Evolutionary conservation across 1,284 basidiomycete species (phyloP).

Genomic region (Abortiporus biennis): DNA sequence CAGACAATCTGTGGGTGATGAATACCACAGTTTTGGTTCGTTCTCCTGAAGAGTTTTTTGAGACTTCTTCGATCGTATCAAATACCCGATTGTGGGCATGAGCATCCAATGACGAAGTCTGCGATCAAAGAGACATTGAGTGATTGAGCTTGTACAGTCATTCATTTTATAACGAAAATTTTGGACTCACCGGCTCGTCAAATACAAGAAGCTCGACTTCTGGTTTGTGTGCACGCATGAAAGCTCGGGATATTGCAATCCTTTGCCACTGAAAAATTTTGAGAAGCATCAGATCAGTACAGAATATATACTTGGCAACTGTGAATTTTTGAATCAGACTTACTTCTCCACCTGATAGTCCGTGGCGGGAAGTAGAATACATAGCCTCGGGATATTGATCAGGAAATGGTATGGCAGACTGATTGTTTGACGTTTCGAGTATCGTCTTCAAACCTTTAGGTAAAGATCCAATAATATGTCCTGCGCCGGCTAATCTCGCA

Average conservation of each 20-base stretch:
- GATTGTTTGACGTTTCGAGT: conserved; percentile 39
- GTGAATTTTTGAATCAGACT: too few relatives aligned
- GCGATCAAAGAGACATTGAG: conserved; percentile 9
- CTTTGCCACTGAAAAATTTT: conserved; percentile 66
- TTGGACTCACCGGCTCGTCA: conserved; percentile 66
- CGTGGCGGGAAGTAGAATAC: conserved; percentile 40
- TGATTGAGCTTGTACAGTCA: conserved; percentile 2
- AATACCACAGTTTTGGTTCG: conserved; percentile 71
- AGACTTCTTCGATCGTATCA: conserved; percentile 60
- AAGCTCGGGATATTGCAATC: conserved; percentile 76
- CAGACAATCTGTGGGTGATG: conserved; percentile 79
- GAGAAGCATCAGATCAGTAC: conserved; percentile 5
- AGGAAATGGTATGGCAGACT: background rate
- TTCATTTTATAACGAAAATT: background rate
- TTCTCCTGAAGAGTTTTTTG: conserved; percentile 46
- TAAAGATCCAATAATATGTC: conserved; percentile 50
- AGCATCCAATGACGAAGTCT: conserved; percentile 78
- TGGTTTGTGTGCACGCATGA: conserved; percentile 73
- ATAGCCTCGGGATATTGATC: background rate
- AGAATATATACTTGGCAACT: conserved; percentile 3
- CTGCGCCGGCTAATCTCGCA: conserved; percentile 60
- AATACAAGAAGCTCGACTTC: conserved; percentile 74
- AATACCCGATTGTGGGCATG: conserved; percentile 77
- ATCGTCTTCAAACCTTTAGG: conserved; percentile 63
- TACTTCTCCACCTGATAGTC: conserved; percentile 76